Evolutionary conservation across 768 basidiomycete species (phyloP).

Genomic region (Psilocybe azurescens): DNA sequence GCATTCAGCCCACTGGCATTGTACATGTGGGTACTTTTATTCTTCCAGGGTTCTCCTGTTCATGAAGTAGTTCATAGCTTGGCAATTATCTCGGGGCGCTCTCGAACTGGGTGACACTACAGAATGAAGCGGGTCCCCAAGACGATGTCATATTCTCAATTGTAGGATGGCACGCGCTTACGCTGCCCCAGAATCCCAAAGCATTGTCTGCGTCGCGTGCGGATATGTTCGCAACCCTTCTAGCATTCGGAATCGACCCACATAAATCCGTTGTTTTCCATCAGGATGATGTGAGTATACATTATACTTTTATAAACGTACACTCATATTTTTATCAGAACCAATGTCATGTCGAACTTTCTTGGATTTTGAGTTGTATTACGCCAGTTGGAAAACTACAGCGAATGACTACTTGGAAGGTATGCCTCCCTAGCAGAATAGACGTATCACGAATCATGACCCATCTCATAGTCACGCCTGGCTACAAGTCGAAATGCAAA

Average conservation of each 20-base stretch:
- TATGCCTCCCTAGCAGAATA: slow-evolving; percentile 30
- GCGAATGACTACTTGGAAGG: slow-evolving; percentile 98
- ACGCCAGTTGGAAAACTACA: slow-evolving; percentile 83
- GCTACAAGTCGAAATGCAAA: slow-evolving; percentile 76
- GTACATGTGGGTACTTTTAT: slow-evolving; percentile 70
- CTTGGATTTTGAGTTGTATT: slow-evolving; percentile 89
- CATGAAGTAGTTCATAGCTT: slow-evolving; percentile 52
- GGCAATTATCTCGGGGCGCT: slow-evolving; percentile 95
- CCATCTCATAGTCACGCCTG: slow-evolving; percentile 65
- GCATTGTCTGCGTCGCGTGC: slow-evolving; percentile 63
- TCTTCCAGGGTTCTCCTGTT: background rate
- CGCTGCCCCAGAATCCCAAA: slow-evolving; percentile 84
- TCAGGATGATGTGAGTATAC: slow-evolving; percentile 79
- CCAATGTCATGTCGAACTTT: slow-evolving; percentile 81
- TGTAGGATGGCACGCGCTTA: slow-evolving; percentile 95
- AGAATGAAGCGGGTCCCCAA: slow-evolving; percentile 58
- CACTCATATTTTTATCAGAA: slow-evolving; percentile 54
- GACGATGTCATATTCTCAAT: slow-evolving; percentile 83
- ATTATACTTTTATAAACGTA: background rate
- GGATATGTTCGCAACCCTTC: slow-evolving; percentile 81
- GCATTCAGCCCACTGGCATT: slow-evolving; percentile 92
- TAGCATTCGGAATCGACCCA: slow-evolving; percentile 88
- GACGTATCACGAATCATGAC: slow-evolving; percentile 7
- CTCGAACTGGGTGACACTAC: slow-evolving; percentile 86
- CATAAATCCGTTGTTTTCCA: slow-evolving; percentile 77